A percentile compares a stretch with the other conserved stretches of the same genome.
Conservation (phyloP, 2,329 filamentous ascomycete genomes). For the Fusarium bactridioides region DNA sequence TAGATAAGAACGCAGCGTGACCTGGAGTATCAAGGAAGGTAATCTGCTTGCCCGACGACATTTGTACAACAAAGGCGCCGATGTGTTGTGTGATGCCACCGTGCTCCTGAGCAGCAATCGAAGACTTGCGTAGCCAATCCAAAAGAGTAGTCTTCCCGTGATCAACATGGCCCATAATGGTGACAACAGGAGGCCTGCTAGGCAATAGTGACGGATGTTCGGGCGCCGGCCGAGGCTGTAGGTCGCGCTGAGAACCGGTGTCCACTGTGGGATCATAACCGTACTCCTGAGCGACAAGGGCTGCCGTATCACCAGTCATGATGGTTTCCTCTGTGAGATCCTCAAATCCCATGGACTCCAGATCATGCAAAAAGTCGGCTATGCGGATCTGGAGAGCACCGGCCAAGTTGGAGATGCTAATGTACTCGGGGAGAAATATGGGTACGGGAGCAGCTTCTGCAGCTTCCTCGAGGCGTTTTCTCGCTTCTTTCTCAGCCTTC, state of each 20-base stretch:
- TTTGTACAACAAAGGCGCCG: constrained; percentile 90
- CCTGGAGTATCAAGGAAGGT: constrained; percentile 98
- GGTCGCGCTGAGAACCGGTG: constrained; percentile 70
- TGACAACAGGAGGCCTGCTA: constrained; percentile 87
- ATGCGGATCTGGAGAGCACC: constrained; percentile 75
- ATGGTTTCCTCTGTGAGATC: constrained; percentile 83
- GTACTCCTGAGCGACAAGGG: constrained; percentile 89
- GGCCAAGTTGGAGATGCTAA: constrained; percentile 85
- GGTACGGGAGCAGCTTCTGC: constrained; percentile 56
- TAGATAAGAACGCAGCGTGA: constrained; percentile 92
- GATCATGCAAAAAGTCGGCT: constrained; percentile 74
- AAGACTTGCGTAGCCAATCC: constrained; percentile 92
- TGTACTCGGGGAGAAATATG: constrained; percentile 88
- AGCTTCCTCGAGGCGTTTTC: constrained; percentile 51
- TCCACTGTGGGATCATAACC: constrained; percentile 87
- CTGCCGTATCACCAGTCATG: constrained; percentile 88
- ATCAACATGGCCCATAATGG: constrained; percentile 99
- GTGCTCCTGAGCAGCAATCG: constrained; percentile 88
- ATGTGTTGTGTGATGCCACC: constrained; percentile 99
- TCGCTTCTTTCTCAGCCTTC: constrained; percentile 54
- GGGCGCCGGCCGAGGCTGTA: constrained; percentile 73
- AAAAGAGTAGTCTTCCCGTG: constrained; percentile 97
- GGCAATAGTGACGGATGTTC: constrained; percentile 75
- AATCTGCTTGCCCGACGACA: constrained; percentile 87
- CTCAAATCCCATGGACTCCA: constrained; percentile 90